phyloP scores from a whole-genome alignment of 1,284 basidiomycete genomes.

The Chalciporus sp. region DNA sequence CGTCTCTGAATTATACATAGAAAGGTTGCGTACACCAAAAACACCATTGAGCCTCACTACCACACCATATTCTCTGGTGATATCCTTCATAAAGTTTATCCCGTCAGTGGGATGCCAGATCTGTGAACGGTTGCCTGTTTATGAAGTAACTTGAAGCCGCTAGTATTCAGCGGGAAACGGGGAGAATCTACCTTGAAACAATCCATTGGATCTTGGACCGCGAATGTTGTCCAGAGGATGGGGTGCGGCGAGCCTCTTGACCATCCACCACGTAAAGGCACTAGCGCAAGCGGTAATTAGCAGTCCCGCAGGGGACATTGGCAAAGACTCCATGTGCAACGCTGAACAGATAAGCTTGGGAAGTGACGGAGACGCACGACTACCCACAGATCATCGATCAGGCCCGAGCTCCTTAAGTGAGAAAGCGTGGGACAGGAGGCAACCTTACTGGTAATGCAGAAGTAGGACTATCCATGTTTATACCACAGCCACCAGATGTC shows the following conservation, averaged over 20 bases:
- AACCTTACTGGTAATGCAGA: too few relatives aligned
- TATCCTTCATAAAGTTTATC: conserved; percentile 3
- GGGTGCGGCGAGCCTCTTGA: background rate
- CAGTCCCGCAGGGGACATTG: background rate
- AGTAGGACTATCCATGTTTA: too few relatives aligned
- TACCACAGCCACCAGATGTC: too few relatives aligned
- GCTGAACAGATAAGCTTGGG: background rate
- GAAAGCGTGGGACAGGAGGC: background rate
- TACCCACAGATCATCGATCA: too few relatives aligned
- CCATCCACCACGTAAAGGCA: background rate
- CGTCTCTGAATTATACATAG: background rate
- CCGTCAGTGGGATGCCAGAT: conserved; percentile 7
- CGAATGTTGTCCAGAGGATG: conserved; percentile 7
- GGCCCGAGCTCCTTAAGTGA: background rate
- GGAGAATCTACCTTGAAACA: background rate
- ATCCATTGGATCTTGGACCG: conserved; percentile 1
- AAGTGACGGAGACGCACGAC: background rate
- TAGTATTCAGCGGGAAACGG: background rate
- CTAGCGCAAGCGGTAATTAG: background rate
- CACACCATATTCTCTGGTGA: conserved; percentile 2
- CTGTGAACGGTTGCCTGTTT: conserved; percentile 4
- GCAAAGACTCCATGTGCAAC: background rate
- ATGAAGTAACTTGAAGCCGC: background rate
- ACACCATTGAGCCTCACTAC: conserved; percentile 4
- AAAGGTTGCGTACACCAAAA: background rate